A percentile compares a stretch with the other conserved stretches of the same genome.
phyloP scores from a whole-genome alignment of 305 asterid genomes.

The Caryopteris hybrid region DNA sequence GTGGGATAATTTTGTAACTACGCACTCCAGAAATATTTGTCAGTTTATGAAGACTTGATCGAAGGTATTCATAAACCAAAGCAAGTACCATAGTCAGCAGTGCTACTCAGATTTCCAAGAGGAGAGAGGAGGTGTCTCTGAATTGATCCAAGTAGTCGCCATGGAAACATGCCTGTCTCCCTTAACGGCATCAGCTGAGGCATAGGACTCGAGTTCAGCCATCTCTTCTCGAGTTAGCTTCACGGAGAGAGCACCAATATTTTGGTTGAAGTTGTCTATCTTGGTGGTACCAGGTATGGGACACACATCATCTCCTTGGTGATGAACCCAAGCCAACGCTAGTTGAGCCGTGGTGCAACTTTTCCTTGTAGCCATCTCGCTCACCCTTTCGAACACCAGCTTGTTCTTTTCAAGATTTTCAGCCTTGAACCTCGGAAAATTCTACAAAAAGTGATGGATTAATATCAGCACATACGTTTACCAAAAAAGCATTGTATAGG shows the following conservation, averaged over 20 bases:
- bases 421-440: slow-evolving; percentile 47
- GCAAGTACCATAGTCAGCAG: neutral
- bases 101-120: slow-evolving; percentile 44
- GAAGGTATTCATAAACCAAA: neutral
- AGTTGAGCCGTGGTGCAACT: slow-evolving; percentile 22
- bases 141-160: slow-evolving; percentile 36
- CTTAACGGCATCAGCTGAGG: slow-evolving; percentile 36
- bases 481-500: no score
- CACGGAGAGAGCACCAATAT: slow-evolving; percentile 51
- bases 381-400: slow-evolving; percentile 33
- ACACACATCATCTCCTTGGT: slow-evolving; percentile 21
- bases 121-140: slow-evolving; percentile 66
- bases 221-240: slow-evolving; percentile 42
- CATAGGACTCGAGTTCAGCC: slow-evolving; percentile 50
- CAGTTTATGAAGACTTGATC: no score
- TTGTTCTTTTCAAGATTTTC: slow-evolving; percentile 54
- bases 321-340: slow-evolving; percentile 23
- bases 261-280: slow-evolving; percentile 46
- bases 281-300: slow-evolving; percentile 27
- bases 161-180: slow-evolving; percentile 41
- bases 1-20: no score
- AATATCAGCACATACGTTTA: neutral
- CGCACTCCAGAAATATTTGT: no score
- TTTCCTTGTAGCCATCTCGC: slow-evolving; percentile 45
- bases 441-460: slow-evolving; percentile 20